Base-by-base conservation (phyloP, 1,284 basidiomycete genomes). In the Sporisorium iseilematis-ciliati region DNA sequence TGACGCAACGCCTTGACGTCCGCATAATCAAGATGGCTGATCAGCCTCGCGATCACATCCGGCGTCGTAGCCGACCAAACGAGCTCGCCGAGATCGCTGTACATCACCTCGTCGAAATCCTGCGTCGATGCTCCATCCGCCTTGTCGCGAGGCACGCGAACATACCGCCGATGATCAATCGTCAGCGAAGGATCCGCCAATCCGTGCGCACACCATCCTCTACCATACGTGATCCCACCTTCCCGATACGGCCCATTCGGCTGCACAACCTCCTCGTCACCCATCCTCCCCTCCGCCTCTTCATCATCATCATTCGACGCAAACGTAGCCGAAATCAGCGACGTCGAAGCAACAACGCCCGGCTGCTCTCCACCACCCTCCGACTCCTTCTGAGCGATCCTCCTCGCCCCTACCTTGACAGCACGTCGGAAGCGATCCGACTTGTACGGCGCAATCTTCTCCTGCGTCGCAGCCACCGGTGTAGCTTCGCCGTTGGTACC, bases 1-100 rank as follows among this genome's bases (percentile, higher is more conserved):
- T 84, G 79, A 26, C 77, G 77, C 16, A 85, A 62, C 16, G 65
- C 69, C 35, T 81, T 82, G 58, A 85, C 60, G 21, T 85, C 82
- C 20, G 65, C 61, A n/a, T 79, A 73, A 60, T 83, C 81, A 51
- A 85, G 72, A 43, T 65, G 52, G 40, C 53, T 57, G 35, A 83
- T 59, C 25, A 84, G 63, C 0, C 75, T 66, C 1, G 63, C 61
- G 33, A 80, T 68, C 18, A 82, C 76, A 38, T 79, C 75, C 0
- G 77, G 69, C 11, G 80, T 78, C 14, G 81, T 79, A 8, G 68
- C 65, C 0, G 78, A 75, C 67, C 71, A 82, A 46, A 81, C 66
- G 38, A 75, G 75, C 62, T 79, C 81, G 52, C 65, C 68, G n/a
- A 81, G 72, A 46, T 79, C 79, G 59, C 54, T 67, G 61, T 75